Conservation (phyloP, 1,139 yeast genomes). For the Candida sanyaensis region DNA sequence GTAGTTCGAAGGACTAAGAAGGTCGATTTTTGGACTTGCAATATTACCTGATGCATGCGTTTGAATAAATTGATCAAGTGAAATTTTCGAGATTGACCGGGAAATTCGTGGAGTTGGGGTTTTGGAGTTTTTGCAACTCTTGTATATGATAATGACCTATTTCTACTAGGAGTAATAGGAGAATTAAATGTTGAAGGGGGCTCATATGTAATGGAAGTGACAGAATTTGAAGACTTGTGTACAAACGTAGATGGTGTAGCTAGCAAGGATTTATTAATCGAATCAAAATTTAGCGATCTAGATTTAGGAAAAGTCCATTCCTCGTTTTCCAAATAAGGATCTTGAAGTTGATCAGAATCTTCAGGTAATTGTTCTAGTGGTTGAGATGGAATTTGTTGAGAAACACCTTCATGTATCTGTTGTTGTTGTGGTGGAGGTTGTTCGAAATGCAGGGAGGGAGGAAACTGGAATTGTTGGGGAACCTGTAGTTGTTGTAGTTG, state of each 20-base stretch:
- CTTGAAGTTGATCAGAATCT: slow-evolving; percentile 4
- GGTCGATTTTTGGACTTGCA: neutral
- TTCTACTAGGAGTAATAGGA: slow-evolving; percentile 1
- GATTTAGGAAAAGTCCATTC: slow-evolving; percentile 2
- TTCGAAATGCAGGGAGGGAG: neutral
- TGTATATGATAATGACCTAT: neutral
- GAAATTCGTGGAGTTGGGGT: slow-evolving; percentile 1
- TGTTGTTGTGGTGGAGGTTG: slow-evolving; percentile 4
- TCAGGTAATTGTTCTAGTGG: neutral
- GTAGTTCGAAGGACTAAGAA: slow-evolving; percentile 1
- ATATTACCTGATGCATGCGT: neutral
- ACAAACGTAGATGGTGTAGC: neutral
- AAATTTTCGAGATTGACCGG: neutral
- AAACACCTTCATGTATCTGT: slow-evolving; percentile 1
- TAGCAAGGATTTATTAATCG: neutral
- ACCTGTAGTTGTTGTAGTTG: slow-evolving; percentile 6
- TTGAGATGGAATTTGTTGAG: neutral
- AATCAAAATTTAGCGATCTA: neutral
- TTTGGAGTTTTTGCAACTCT: neutral
- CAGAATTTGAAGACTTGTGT: slow-evolving; percentile 1
- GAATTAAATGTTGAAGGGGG: neutral
- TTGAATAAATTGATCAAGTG: slow-evolving; percentile 1
- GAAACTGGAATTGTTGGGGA: neutral
- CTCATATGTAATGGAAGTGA: neutral
- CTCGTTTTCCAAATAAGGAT: slow-evolving; percentile 2